Evolutionary conservation across 805 yeast genomes (phyloP).

Genomic region (Nakazawaea laoshanensis): DNA sequence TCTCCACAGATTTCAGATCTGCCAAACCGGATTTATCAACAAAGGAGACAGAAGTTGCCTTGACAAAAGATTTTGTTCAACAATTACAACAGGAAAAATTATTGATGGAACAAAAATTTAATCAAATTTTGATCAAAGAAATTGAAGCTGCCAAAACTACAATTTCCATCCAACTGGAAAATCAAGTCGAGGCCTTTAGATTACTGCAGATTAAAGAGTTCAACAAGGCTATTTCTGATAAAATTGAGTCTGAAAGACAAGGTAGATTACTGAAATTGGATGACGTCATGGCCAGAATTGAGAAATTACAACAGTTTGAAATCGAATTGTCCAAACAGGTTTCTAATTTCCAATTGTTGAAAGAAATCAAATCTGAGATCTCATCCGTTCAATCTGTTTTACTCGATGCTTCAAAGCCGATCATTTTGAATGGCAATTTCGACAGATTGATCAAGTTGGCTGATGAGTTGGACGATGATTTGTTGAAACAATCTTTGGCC

Average conservation of each 20-base stretch:
- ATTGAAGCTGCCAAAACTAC: conserved; percentile 59
- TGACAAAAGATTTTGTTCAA: conserved; percentile 48
- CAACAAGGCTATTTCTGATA: conserved; percentile 44
- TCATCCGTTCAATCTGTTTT: conserved; percentile 32
- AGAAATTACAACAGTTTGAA: conserved; percentile 48
- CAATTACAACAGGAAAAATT: conserved; percentile 58
- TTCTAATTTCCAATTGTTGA: conserved; percentile 26
- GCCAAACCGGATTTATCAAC: conserved; percentile 13
- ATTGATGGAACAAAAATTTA: conserved; percentile 51
- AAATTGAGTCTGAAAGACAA: conserved; percentile 66
- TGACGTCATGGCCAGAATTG: conserved; percentile 46
- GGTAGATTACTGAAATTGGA: conserved; percentile 68
- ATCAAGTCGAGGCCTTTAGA: conserved; percentile 59
- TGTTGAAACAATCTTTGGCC: conserved; percentile 30
- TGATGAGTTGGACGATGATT: conserved; percentile 26
- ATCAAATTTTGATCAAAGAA: conserved; percentile 51
- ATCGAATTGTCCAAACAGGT: conserved; percentile 32
- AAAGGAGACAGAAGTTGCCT: conserved; percentile 39
- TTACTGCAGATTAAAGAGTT: conserved; percentile 63
- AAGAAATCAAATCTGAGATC: conserved; percentile 35
- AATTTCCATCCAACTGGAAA: conserved; percentile 63
- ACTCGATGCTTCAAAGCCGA: conserved; percentile 27
- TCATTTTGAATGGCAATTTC: conserved; percentile 24
- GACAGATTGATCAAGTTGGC: conserved; percentile 39
- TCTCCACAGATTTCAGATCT: conserved; percentile 19